Base-by-base conservation (phyloP, 768 basidiomycete genomes). In the Tricholoma sp. region DNA sequence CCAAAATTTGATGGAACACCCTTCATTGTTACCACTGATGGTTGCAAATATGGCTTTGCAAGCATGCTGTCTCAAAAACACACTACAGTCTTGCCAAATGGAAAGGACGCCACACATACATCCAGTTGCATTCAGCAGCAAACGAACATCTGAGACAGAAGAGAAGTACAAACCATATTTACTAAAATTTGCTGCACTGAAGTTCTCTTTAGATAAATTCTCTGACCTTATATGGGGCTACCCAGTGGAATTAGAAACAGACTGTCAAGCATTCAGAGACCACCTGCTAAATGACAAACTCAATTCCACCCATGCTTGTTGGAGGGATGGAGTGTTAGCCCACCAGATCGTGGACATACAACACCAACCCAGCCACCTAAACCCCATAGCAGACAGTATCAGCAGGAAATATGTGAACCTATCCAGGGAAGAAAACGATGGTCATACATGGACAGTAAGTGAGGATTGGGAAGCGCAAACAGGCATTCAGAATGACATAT, bases 161-260 rank as follows among this genome's bases (percentile, higher is more conserved):
- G 63, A 64, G 17, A 54, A 53, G 1, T 73, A 72, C 58, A 62
- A 61, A 48, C 72, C 69, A 0, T 73, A 62, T 34, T 15, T 73
- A 0, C 59, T 73, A 0, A 69, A 76, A 47, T 74, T 75, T 56
- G 69, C 72, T 0, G 71, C 66, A 12, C 62, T 76, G 34, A 72
- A 74, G 29, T 72, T 60, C 34, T 54, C 58, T 0, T 33, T 70
- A 1, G 67, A 70, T 49, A 65, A 72, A 20, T 70, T 72, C 51
- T 57, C 63, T 1, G 54, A 70, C 48, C 57, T 57, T 0, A 54
- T 68, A 0, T 68, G 64, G 59, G n/a, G 70, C 0, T 68, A 60
- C 33, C 70, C 64, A 12, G 54, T 74, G 0, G 66, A 72, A 37
- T 36, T 74, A 2, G 63, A 69, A 37, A 74, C 67, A 0, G 72